Percentiles rank a stretch among this genome's conserved stretches.
These are phyloP conservation scores for Phylloporus scabripes DNA, from an alignment of 768 basidiomycete species.

Conservation along the genomic window DNA sequence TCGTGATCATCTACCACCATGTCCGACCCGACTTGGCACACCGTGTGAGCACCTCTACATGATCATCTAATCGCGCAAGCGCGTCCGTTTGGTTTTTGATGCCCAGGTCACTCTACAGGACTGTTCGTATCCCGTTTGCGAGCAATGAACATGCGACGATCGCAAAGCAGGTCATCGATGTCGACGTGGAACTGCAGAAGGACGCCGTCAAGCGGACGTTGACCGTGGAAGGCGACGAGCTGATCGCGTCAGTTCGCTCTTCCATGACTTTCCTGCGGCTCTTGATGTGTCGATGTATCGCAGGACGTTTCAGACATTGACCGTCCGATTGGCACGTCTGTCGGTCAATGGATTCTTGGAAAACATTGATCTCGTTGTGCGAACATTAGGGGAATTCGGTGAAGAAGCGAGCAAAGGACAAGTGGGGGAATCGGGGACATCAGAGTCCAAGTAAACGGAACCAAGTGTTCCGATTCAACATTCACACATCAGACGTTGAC, in stretches of 20 bases:
- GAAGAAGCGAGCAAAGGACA: conserved; percentile 46
- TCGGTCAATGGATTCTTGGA: conserved; percentile 84
- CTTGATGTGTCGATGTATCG: conserved; percentile 1
- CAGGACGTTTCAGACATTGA: conserved; percentile 72
- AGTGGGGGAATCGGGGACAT: neutral
- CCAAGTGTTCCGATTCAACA: conserved; percentile 10
- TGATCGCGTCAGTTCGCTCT: conserved; percentile 62
- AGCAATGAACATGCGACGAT: conserved; percentile 70
- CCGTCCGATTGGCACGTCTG: conserved; percentile 79
- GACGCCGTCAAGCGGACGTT: conserved; percentile 74
- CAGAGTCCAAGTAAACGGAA: conserved; percentile 5
- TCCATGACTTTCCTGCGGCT: neutral
- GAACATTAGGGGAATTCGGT: conserved; percentile 77
- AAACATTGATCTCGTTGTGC: conserved; percentile 79
- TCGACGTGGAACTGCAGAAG: conserved; percentile 80
- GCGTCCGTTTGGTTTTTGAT: neutral
- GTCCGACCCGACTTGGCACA: conserved; percentile 42
- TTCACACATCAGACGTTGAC: conserved; percentile 14
- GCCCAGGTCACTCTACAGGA: conserved; percentile 35
- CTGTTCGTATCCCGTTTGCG: conserved; percentile 73
- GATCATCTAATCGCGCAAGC: neutral
- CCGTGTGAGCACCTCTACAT: conserved; percentile 38
- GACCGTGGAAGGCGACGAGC: conserved; percentile 55
- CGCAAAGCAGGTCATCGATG: conserved; percentile 79
- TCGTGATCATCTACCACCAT: neutral